Base-by-base conservation (phyloP, 495 filamentous ascomycete species). In the Tuber melanosporum region DNA sequence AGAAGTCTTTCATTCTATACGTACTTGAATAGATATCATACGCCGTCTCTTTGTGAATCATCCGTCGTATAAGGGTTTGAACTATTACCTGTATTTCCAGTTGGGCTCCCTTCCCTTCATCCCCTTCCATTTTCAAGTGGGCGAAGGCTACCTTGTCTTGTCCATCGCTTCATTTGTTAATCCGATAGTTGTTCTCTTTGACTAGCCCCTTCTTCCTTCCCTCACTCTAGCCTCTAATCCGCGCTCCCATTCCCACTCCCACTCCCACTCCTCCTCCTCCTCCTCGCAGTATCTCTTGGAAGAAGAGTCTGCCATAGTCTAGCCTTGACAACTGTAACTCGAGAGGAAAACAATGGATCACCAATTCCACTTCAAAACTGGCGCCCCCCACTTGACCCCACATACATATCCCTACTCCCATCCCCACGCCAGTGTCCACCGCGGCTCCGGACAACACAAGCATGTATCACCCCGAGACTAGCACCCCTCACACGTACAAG, bases 401-500 rank as follows among this genome's bases (percentile, higher is more conserved):
- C n/a, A 32, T 12, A 62, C n/a, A 62, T 20, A 32, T 62, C 52
- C n/a, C 52, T 26, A 32, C 26, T 62, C 52, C 52, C 12, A 14
- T 62, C n/a, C 52, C n/a, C 4, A 32, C 52, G 3, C n/a, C 52
- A 62, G 12, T 62, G n/a, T 6, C 52, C n/a, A 62, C 52, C 52
- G 52, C 10, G n/a, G n/a, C 10, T 15, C n/a, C 9, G n/a, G 14
- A 26, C 10, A 32, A 62, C 52, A 26, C 52, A 0, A 9, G n/a
- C 10, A 62, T n/a, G n/a, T 62, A 62, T n/a, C 52, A 62, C 5
- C n/a, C 52, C n/a, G 52, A 62, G 52, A 32, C 3, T 15, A 26
- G 12, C n/a, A 32, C 52, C 52, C 52, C 52, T 26, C 52, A 62
- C 52, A 62, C n/a, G n/a, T 77, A 74, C 15, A 71, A 43, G 44